Conservation (phyloP, 1,284 basidiomycete species). For the Ustilago trichophora region DNA sequence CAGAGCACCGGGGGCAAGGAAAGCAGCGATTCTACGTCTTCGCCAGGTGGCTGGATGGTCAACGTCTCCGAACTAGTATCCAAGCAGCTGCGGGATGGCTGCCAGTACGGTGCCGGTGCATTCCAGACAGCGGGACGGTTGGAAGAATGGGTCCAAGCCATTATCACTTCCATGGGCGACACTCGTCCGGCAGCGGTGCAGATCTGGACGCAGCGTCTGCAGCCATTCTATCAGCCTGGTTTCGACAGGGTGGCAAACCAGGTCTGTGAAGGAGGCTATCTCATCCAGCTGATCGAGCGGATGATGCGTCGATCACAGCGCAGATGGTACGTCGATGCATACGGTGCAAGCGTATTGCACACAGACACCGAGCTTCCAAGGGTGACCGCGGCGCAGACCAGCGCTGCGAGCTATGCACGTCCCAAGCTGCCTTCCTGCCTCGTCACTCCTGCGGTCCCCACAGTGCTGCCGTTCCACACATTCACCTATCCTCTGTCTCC, state of each 20-base stretch:
- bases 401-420: slow-evolving; percentile 59
- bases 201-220: slow-evolving; percentile 69
- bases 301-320: slow-evolving; percentile 71
- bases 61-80: slow-evolving; percentile 70
- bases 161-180: slow-evolving; percentile 63
- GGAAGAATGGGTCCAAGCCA: slow-evolving; percentile 70
- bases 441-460: slow-evolving; percentile 69
- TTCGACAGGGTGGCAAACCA: slow-evolving; percentile 56
- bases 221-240: slow-evolving; percentile 66
- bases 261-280: slow-evolving; percentile 71
- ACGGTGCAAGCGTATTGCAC: slow-evolving; percentile 16
- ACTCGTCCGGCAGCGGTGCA: slow-evolving; percentile 57
- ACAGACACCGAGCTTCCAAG: slow-evolving; percentile 19
- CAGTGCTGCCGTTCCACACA: slow-evolving; percentile 73
- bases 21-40: neutral
- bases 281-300: slow-evolving; percentile 72
- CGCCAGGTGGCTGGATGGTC: slow-evolving; percentile 69
- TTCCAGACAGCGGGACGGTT: slow-evolving; percentile 67
- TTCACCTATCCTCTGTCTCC: slow-evolving; percentile 73
- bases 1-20: neutral
- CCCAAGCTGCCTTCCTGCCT: slow-evolving; percentile 68
- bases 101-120: slow-evolving; percentile 68
- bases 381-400: slow-evolving; percentile 12
- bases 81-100: slow-evolving; percentile 70
- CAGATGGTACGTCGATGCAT: slow-evolving; percentile 70